Base-by-base conservation (phyloP, 225 moss, liverwort and hornwort species). In the Pseudoscleropodium purum region DNA sequence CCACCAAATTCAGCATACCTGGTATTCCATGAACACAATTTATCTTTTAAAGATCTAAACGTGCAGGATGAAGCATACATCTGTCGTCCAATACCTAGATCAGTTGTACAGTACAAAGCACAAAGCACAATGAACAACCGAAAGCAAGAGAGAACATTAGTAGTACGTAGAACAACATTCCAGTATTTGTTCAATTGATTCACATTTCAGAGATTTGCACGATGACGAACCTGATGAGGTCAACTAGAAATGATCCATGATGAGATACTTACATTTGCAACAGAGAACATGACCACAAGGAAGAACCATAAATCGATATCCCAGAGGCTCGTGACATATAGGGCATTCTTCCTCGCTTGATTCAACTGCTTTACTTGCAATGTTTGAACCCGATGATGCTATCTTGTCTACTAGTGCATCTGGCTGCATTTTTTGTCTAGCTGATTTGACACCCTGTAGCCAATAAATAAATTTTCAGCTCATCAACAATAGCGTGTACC, bases 271-370 rank as follows among this genome's bases (percentile, higher is more conserved):
- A 99, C 99, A 99, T 90, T 96, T 96, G 85, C 96, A 96, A 87
- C 99, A 99, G 49, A 99, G 89, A 52, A 99, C 93, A 92, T 99
- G 99, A 84, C 97, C 99, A 89, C 99, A 99, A 89, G 96, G 97
- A 88, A 97, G 94, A 92, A 99, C 97, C 99, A 99, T 99, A 86
- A 97, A 90, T 85, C 97, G 96, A 87, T 91, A 90, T 86, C 95
- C 97, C 72, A 99, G 91, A 91, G 92, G 94, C 86, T 96, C 95
- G 37, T 94, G 93, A 88, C 99, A 99, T 74, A 99, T 94, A 86
- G 97, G 97, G 91, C 99, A 99, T 47, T 91, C 86, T 86, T 98
- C 97, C 84, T 96, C 86, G 89, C 84, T 91, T 45, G 89, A 89
- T 81, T 93, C 90, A 73, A 90, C 91, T 84, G 90, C 85, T 75